phyloP scores from a whole-genome alignment of 176 grass and related monocot genomes.

The Raddia distichophylla region DNA sequence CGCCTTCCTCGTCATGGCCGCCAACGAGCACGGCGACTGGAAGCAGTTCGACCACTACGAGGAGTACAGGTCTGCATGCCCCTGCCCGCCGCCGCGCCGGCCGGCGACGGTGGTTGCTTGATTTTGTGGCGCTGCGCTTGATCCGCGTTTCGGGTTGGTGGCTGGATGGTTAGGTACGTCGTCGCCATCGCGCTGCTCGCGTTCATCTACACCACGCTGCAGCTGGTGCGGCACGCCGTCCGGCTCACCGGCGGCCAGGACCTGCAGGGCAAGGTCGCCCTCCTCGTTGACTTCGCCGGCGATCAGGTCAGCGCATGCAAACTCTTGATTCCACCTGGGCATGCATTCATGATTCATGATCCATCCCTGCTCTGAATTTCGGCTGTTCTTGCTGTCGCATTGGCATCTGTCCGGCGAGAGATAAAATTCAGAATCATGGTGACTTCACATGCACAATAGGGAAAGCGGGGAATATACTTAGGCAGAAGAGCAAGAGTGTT shows the following conservation, averaged over 20 bases:
- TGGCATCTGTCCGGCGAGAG: not conserved
- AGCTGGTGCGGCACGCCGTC: slow-evolving; percentile 62
- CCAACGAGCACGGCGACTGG: slow-evolving; percentile 78
- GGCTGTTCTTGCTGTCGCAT: not conserved
- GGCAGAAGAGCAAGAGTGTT: not conserved
- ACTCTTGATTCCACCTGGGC: not conserved
- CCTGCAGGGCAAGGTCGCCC: slow-evolving; percentile 46
- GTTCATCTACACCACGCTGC: slow-evolving; percentile 71
- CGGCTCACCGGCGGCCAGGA: slow-evolving; percentile 63
- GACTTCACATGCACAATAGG: slow-evolving; percentile 15
- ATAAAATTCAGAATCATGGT: not conserved
- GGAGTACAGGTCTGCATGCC: slow-evolving; percentile 54
- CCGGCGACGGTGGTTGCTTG: not conserved
- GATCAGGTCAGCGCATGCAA: slow-evolving; percentile 63
- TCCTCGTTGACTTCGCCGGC: slow-evolving; percentile 69
- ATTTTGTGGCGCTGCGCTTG: no score
- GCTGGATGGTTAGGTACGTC: slow-evolving; percentile 56
- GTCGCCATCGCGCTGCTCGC: slow-evolving; percentile 61
- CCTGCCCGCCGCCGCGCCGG: not conserved
- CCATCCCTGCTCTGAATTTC: not conserved
- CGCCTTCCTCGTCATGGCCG: slow-evolving; percentile 57
- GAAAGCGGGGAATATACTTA: slow-evolving; percentile 23
- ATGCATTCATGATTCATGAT: not conserved
- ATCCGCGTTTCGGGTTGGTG: not conserved
- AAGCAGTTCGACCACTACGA: slow-evolving; percentile 64